Evolutionary conservation across 2,329 filamentous ascomycete genomes (phyloP).

Genomic region (Geosmithia flava): DNA sequence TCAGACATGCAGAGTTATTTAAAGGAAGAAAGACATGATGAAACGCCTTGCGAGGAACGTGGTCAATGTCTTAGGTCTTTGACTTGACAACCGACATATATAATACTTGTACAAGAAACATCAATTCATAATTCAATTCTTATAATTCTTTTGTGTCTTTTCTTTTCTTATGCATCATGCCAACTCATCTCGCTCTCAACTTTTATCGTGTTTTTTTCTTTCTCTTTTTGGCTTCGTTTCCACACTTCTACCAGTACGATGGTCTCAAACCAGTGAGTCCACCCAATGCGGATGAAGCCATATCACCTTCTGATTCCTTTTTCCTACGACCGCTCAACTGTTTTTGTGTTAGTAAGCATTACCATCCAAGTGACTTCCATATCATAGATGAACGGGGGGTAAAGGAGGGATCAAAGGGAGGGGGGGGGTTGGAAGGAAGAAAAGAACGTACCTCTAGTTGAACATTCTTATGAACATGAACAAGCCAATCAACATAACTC

Average conservation of each 20-base stretch:
- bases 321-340: conserved; percentile 60
- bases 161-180: not conserved
- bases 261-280: conserved; percentile 48
- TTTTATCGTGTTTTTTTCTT: not conserved
- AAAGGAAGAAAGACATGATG: no score
- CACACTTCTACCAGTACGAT: conserved; percentile 38
- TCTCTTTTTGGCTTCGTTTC: not conserved
- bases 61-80: no score
- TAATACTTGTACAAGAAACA: not conserved
- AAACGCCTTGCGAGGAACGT: no score
- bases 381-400: not conserved
- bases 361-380: not conserved
- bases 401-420: conserved; percentile 1
- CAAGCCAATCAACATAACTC: conserved; percentile 97
- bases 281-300: conserved; percentile 28
- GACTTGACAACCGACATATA: no score
- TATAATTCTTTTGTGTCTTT: not conserved
- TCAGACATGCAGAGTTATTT: no score
- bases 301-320: conserved; percentile 31
- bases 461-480: conserved; percentile 86
- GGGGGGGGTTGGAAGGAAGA: not conserved
- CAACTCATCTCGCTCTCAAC: not conserved
- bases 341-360: not conserved
- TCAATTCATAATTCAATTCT: not conserved
- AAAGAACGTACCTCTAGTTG: conserved; percentile 61